Evolutionary conservation across 306 rosid species (phyloP).

Genomic region (cucumber (Cucumis sativus)): Cucumber_9930_V3 NC_026655.2:13872501-13873000

Average conservation of each 20-base stretch:
- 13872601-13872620: background rate
- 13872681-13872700: too few relatives aligned
- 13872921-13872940: background rate
- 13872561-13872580: slow-evolving; percentile 64
- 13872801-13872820: background rate
- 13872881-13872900: background rate
- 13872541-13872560: slow-evolving; percentile 53
- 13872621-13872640: background rate
- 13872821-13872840: background rate
- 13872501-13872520: slow-evolving; percentile 87
- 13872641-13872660: background rate
- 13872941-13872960: background rate
- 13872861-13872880: background rate
- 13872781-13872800: background rate
- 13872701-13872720: background rate
- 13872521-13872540: slow-evolving; percentile 87
- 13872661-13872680: too few relatives aligned
- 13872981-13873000: slow-evolving; percentile 1
- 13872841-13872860: background rate
- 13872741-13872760: background rate
- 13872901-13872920: background rate
- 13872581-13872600: slow-evolving; percentile 28
- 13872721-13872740: slow-evolving; percentile 1
- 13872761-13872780: background rate
- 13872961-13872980: background rate